These are phyloP conservation scores for Komagataella ulmi DNA, from an alignment of 805 yeast genomes.

Conservation along the genomic window DNA sequence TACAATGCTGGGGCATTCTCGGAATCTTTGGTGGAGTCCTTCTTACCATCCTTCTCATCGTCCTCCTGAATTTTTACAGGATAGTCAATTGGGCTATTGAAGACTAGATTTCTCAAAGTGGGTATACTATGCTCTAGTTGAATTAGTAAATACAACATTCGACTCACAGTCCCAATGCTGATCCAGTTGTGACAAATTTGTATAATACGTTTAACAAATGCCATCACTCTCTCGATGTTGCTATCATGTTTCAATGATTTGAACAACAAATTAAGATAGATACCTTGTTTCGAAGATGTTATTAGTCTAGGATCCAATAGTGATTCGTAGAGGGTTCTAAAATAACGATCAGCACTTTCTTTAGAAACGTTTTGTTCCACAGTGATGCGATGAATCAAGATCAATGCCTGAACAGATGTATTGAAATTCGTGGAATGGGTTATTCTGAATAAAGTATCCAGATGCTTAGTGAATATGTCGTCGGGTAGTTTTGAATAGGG, in stretches of 20 bases:
- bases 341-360: conserved; percentile 44
- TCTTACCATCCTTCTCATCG: conserved; percentile 17
- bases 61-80: conserved; percentile 32
- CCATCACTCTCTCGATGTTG: conserved; percentile 53
- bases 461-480: conserved; percentile 58
- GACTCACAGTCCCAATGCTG: conserved; percentile 78
- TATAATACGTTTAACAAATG: conserved; percentile 81
- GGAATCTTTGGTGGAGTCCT: conserved; percentile 10
- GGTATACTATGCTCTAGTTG: conserved; percentile 58
- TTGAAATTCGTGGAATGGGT: conserved; percentile 92
- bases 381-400: conserved; percentile 72
- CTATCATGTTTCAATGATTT: conserved; percentile 69
- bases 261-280: conserved; percentile 76
- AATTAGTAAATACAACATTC: conserved; percentile 62
- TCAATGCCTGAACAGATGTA: conserved; percentile 86
- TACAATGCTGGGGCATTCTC: conserved; percentile 22
- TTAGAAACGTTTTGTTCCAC: conserved; percentile 38
- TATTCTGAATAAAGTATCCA: conserved; percentile 75
- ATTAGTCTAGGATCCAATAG: conserved; percentile 74
- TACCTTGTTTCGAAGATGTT: conserved; percentile 84
- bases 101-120: conserved; percentile 48
- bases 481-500: conserved; percentile 75
- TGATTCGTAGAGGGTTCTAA: conserved; percentile 81
- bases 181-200: conserved; percentile 82
- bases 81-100: conserved; percentile 38